phyloP scores from a whole-genome alignment of 2,329 filamentous ascomycete species.

The Colletotrichum sublineola region DNA sequence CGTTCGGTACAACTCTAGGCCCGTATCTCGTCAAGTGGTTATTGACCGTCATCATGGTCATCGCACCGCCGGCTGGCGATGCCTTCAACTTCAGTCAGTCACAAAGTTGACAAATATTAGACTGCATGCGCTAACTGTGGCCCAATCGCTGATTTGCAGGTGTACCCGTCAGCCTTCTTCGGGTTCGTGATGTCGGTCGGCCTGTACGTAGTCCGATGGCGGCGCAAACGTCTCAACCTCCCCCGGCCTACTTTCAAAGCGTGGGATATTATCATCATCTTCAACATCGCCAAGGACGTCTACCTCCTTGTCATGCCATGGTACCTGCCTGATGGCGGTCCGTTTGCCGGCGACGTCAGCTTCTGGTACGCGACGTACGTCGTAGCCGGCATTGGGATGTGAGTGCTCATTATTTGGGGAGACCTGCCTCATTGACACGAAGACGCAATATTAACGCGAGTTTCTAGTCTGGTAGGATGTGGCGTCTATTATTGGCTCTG shows the following conservation, averaged over 20 bases:
- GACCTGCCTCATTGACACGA: neutral
- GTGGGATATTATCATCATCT: neutral
- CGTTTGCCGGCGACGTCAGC: conserved; percentile 55
- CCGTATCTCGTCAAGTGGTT: neutral
- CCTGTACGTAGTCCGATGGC: neutral
- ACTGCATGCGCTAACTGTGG: neutral
- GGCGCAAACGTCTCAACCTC: neutral
- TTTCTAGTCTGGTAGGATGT: conserved; percentile 54
- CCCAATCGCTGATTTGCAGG: neutral
- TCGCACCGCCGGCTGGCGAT: neutral
- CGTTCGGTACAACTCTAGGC: neutral
- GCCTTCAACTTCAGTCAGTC: neutral
- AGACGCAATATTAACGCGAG: neutral
- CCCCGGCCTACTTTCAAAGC: neutral
- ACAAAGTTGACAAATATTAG: fast-evolving
- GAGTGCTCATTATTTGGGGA: conserved; percentile 49
- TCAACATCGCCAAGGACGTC: conserved; percentile 54
- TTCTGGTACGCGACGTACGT: conserved; percentile 82
- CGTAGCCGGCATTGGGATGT: conserved; percentile 74
- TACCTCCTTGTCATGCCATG: conserved; percentile 79
- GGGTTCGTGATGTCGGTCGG: neutral
- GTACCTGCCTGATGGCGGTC: conserved; percentile 74
- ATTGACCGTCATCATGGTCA: neutral
- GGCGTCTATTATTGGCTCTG: conserved; percentile 70
- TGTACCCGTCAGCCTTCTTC: neutral